Evolutionary conservation across 1,139 yeast genomes (phyloP), one percentile per base, ranked within the genome.

Genomic region (Scheffersomyces parashehatae): DNA sequence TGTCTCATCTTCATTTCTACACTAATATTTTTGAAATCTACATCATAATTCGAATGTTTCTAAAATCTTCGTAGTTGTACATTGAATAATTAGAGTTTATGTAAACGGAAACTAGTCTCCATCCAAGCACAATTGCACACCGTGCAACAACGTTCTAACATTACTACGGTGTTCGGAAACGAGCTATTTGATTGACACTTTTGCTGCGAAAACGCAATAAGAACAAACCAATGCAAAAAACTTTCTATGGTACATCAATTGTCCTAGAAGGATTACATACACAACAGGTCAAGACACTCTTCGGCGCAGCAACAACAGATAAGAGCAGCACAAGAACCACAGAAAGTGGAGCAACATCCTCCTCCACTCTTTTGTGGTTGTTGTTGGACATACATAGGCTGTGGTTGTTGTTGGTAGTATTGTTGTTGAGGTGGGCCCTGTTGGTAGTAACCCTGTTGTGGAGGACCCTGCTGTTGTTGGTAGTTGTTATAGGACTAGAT

Each of bases 231-330:
- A 13, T 30, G 10, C 12, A 30, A 30, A 30, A 13, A 8, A 30
- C 12, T 14, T 35, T 10, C 29, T 35, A 35, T 35, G 37, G 28
- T 24, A 35, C 37, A 35, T 6, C 24, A 48, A 20, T 20, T 20
- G 26, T 20, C 26, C 26, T 20, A 20, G 20, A n/a, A 31, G n/a
- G 24, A 14, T 20, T 14, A 31, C 35, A n/a, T n/a, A 40, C 53
- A 46, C 37, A 40, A 39, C 50, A 54, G 52, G 13, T 47, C 63
- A 45, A 64, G 57, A 49, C 67, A 60, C 36, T 62, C 70, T 51
- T 70, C 75, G 31, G 75, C 74, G 53, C 76, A 71, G 56, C 76
- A 70, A 59, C 77, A 72, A 54, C 77, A 73, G 56, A 72, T 53
- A 37, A 71, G 51, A 42, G 75, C 77, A 29, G 73, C 66, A 54